A percentile compares a stretch with the other conserved stretches of the same genome.
phyloP scores from a whole-genome alignment of 2,329 filamentous ascomycete genomes.

The Fusarium sp. region DNA sequence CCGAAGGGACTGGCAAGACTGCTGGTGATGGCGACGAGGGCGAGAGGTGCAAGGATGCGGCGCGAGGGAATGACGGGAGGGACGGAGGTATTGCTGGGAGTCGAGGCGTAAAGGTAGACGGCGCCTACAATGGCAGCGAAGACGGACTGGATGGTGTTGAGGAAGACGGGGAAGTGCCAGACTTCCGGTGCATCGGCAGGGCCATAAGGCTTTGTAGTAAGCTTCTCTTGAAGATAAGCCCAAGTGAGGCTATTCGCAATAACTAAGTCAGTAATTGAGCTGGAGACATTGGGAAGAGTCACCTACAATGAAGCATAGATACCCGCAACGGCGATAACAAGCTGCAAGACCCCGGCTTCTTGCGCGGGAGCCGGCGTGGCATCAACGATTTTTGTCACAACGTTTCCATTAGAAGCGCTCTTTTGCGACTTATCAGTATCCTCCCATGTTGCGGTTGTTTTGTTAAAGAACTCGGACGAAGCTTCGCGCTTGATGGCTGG shows the following conservation, averaged over 20 bases:
- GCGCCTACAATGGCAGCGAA: constrained; percentile 88
- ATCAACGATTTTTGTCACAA: constrained; percentile 42
- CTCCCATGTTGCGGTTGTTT: constrained; percentile 55
- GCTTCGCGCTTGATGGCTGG: constrained; percentile 73
- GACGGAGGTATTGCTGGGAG: constrained; percentile 56
- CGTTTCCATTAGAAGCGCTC: constrained; percentile 40
- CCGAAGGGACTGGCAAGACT: constrained; percentile 95
- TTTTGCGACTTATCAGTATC: constrained; percentile 48
- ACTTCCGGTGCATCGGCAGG: constrained; percentile 72
- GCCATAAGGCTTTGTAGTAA: constrained; percentile 92
- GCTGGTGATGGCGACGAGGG: constrained; percentile 87
- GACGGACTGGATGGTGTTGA: constrained; percentile 94
- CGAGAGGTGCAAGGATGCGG: constrained; percentile 79
- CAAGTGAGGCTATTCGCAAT: constrained; percentile 78
- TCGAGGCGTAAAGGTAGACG: constrained; percentile 79
- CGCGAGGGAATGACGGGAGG: constrained; percentile 81
- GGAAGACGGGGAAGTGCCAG: constrained; percentile 93
- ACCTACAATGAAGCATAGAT: constrained; percentile 96
- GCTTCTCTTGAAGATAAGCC: constrained; percentile 96
- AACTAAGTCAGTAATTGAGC: constrained; percentile 7
- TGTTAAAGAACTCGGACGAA: constrained; percentile 74
- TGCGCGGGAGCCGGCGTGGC: constrained; percentile 50
- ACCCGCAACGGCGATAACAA: constrained; percentile 88
- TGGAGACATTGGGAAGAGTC: neutral
- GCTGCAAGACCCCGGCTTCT: constrained; percentile 76